Percentiles rank a stretch among this genome's conserved stretches.
Conservation (phyloP, 176 grass and related monocot genomes). For the Echinochloa phyllopogon region DNA sequence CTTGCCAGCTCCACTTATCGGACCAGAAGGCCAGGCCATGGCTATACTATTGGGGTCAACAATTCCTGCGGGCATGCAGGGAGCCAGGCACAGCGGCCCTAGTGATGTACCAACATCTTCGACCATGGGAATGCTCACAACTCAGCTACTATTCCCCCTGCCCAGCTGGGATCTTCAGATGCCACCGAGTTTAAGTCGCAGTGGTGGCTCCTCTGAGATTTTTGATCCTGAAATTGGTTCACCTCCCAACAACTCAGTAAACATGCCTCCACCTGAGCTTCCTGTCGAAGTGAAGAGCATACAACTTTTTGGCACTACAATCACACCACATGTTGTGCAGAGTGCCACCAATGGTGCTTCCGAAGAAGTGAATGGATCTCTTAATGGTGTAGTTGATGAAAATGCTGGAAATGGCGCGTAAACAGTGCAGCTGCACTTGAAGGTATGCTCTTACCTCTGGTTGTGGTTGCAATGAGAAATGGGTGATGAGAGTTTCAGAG, state of each 20-base stretch:
- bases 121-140: conserved; percentile 17
- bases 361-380: conserved; percentile 35
- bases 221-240: conserved; percentile 36
- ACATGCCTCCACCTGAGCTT: conserved; percentile 6
- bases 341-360: background rate
- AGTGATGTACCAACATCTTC: conserved; percentile 12
- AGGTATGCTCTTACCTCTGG: conserved; percentile 30
- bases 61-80: conserved; percentile 66
- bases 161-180: background rate
- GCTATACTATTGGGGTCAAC: conserved; percentile 19
- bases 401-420: background rate
- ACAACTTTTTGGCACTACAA: conserved; percentile 49
- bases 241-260: conserved; percentile 34
- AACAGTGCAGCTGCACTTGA: conserved; percentile 18
- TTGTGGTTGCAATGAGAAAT: background rate
- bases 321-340: conserved; percentile 14
- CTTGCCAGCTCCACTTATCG: conserved; percentile 4
- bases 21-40: background rate
- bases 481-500: background rate
- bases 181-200: background rate
- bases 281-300: conserved; percentile 39
- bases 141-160: conserved; percentile 27
- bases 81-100: conserved; percentile 64
- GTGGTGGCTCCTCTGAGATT: conserved; percentile 32
- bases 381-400: conserved; percentile 9